Evolutionary conservation across 2,329 filamentous ascomycete species (phyloP).

Genomic region (Colletotrichum lindemuthianum): DNA sequence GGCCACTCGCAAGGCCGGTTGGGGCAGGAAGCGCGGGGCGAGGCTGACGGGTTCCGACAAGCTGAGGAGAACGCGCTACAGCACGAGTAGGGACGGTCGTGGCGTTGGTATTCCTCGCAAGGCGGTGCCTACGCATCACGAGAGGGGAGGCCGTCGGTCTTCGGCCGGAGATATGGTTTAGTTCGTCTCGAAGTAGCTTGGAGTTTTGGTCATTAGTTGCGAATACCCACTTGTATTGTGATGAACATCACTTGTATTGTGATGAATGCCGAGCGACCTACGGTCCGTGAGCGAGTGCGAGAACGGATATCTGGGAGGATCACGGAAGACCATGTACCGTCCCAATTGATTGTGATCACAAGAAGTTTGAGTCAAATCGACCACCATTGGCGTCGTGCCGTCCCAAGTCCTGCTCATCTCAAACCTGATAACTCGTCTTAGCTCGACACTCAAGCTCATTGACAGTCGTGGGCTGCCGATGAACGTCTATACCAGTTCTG

Average conservation of each 20-base stretch:
- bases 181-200: background rate
- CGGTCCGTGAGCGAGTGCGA: background rate
- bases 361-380: slow-evolving; percentile 3
- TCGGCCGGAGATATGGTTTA: slow-evolving; percentile 21
- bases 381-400: background rate
- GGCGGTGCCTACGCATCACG: slow-evolving; percentile 13
- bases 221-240: background rate
- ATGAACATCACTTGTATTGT: background rate
- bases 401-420: background rate
- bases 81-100: slow-evolving; percentile 13
- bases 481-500: too few relatives aligned
- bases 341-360: background rate
- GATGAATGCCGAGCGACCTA: background rate
- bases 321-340: too few relatives aligned
- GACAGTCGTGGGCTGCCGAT: too few relatives aligned
- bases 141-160: background rate
- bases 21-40: slow-evolving; percentile 53
- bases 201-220: background rate
- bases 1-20: slow-evolving; percentile 68
- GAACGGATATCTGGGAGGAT: too few relatives aligned
- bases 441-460: slow-evolving; percentile 14
- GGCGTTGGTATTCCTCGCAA: slow-evolving; percentile 25
- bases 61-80: slow-evolving; percentile 8
- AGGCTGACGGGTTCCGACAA: background rate
- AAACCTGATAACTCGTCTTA: slow-evolving; percentile 4